Conservation (phyloP, 805 yeast genomes). For the Candida fluviatilis region DNA sequence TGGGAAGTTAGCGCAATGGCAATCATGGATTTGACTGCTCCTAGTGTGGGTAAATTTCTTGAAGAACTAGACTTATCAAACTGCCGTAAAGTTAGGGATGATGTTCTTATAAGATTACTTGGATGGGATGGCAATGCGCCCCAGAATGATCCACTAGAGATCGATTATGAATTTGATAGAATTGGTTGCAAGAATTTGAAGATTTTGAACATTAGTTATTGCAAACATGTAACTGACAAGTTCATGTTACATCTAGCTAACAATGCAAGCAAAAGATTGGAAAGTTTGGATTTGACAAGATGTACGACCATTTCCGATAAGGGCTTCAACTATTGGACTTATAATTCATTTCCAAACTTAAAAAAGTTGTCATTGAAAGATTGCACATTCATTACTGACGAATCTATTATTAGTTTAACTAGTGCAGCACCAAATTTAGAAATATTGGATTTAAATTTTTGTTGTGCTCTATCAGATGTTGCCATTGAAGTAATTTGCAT, state of each 20-base stretch:
- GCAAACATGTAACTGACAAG: slow-evolving; percentile 69
- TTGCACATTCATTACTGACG: slow-evolving; percentile 70
- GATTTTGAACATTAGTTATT: slow-evolving; percentile 59
- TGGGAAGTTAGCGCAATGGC: slow-evolving; percentile 84
- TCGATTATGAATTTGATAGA: slow-evolving; percentile 12
- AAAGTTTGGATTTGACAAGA: slow-evolving; percentile 58
- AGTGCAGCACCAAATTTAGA: slow-evolving; percentile 56
- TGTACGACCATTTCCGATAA: slow-evolving; percentile 76
- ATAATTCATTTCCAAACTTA: slow-evolving; percentile 50
- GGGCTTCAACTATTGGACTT: slow-evolving; percentile 67
- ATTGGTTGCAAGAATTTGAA: slow-evolving; percentile 60
- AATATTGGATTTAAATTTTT: slow-evolving; percentile 60
- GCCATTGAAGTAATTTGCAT: slow-evolving; percentile 62
- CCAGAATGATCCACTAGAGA: slow-evolving; percentile 7
- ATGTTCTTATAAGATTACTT: slow-evolving; percentile 63
- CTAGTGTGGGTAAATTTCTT: slow-evolving; percentile 56
- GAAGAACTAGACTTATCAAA: slow-evolving; percentile 64
- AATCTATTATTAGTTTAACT: slow-evolving; percentile 57
- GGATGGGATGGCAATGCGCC: slow-evolving; percentile 39
- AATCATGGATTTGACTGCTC: slow-evolving; percentile 70
- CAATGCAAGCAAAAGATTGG: slow-evolving; percentile 54
- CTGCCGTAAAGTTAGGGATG: slow-evolving; percentile 70
- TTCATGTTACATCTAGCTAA: slow-evolving; percentile 60
- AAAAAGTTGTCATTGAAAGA: slow-evolving; percentile 56
- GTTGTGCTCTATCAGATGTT: slow-evolving; percentile 70